Evolutionary conservation across 2,329 filamentous ascomycete genomes (phyloP), one percentile per base, ranked within the genome.

Genomic region (Paracamarosporium sp.): DNA sequence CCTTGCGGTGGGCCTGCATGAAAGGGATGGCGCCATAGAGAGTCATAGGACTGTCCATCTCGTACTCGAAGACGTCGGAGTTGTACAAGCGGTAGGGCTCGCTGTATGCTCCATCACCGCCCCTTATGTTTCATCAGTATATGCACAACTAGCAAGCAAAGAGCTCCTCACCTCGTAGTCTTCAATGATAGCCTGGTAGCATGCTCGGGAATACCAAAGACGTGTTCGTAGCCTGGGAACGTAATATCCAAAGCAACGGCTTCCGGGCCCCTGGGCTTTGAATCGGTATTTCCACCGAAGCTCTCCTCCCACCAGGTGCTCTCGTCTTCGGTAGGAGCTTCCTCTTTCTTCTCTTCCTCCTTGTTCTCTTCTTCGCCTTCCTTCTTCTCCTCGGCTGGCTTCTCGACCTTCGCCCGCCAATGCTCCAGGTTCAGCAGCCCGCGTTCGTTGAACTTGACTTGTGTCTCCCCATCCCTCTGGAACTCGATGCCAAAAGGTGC

Each of bases 301-400:
- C 85, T 87, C 80, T 99, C 95, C 6, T 99, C 95, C 95, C 95
- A 99, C 92, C 93, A 97, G 3, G 93, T 97, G 78, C 89, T 90
- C 73, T 97, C 91, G 64, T 95, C 91, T 62, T 90, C 86, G 13
- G 82, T 83, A 11, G 79, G 61, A 38, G 77, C 59, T 30, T 76
- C 72, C 50, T 79, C 76, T 53, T 81, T 79, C 36, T 76, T 71
- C 51, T 79, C 76, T 51, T 81, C 79, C 35, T 76, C 76, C 38
- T 61, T 62, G 12, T 79, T 75, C 25, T 80, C 75, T 50, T 73
- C 72, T 55, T 88, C 86, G 36, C 80, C 78, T 27, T 78, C 78
- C 62, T 84, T 81, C 60, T 83, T 81, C 63, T 86, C 75, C 30
- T 66, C 64, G 20, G 50, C 55, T 0, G 67, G 65, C 69, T 86